Percentiles rank a stretch among this genome's conserved stretches.
phyloP scores from a whole-genome alignment of 345 rosid species.

The Trapa bicornis region DNA sequence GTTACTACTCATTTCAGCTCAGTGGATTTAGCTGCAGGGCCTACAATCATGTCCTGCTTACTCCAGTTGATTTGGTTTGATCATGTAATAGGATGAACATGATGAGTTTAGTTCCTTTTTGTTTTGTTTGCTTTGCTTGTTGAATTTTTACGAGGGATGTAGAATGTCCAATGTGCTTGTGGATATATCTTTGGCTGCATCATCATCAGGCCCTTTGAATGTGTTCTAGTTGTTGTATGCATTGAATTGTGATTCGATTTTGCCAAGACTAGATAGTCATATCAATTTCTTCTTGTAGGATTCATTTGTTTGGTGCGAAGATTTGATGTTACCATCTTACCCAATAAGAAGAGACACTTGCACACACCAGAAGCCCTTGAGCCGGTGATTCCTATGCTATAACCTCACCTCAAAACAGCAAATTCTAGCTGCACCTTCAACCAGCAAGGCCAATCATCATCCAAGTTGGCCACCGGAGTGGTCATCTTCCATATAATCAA shows the following conservation, averaged over 20 bases:
- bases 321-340: not conserved
- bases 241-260: not conserved
- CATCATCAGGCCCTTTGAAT: not conserved
- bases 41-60: not conserved
- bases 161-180: not conserved
- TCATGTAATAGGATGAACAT: not conserved
- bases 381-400: no score
- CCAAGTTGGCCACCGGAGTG: not conserved
- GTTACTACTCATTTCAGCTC: not conserved
- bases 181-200: not conserved
- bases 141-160: not conserved
- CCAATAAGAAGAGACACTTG: not conserved
- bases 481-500: not conserved
- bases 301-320: not conserved
- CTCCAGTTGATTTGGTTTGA: not conserved
- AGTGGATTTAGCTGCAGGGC: not conserved
- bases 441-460: not conserved
- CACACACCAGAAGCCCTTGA: not conserved
- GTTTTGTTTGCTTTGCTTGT: not conserved
- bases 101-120: not conserved
- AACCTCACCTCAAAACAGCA: not conserved
- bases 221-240: not conserved
- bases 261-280: not conserved
- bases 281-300: not conserved
- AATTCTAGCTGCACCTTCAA: not conserved